Evolutionary conservation across 177 flowering plant species (phyloP), one percentile per base, ranked within the genome.

Genomic region (Telopea speciosissima): DNA sequence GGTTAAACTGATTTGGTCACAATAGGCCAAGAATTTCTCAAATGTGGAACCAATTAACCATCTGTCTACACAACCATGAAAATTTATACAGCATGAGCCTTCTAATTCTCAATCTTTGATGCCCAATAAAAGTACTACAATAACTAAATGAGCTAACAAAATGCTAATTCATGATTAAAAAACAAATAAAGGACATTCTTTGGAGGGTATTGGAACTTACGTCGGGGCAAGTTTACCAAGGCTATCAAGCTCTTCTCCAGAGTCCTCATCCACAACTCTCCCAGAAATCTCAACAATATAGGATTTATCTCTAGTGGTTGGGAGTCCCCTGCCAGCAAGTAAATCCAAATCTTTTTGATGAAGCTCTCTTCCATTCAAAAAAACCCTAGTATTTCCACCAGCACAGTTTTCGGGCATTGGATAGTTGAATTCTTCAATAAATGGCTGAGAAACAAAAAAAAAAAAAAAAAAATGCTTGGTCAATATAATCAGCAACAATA

Each of bases 161-260:
- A 1, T 49, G 14, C 54, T 44, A 12, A 49, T 49, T 49, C 19
- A 4, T 49, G 54, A 16, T 49, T 16, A 49, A 12, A 16, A 49
- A 49, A 49, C 54, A 49, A 36, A 49, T 49, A 13, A 44, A 44
- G 49, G 19, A 49, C 54, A 16, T 16, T 13, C 8, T 8, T 17
- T 16, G 63, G 44, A 54, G 49, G 66, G 36, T 24, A 11, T 62
- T 25, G 68, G 56, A 52, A 77, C 92, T 85, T 85, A 93, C 97
- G 97, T 87, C 16, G 96, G 97, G 21, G 98, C 98, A 56, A 93
- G 93, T 81, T 83, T 89, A 65, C 98, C 98, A 24, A 93, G 89
- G 80, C 78, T 40, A 52, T 85, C 81, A 9, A 93, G 85, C 72
- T 83, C 91, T 78, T 84, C 82, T 13, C 89, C 89, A 25, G 96